These are phyloP conservation scores for Tulasnella sp. DNA, from an alignment of 768 basidiomycete species.

Conservation along the genomic window DNA sequence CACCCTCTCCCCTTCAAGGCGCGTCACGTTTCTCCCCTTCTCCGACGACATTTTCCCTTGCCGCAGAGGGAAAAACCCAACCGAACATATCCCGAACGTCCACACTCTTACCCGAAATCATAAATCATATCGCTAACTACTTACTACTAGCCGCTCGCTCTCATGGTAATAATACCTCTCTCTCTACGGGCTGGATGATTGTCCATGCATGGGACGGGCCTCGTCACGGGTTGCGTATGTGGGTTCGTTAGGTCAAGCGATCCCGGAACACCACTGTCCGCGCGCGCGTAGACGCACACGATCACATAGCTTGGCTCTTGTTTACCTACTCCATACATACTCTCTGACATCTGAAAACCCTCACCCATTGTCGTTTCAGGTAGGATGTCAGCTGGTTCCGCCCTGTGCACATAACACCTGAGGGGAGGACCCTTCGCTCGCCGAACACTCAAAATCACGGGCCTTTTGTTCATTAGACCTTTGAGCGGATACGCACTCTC, in stretches of 20 bases:
- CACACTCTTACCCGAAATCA: not conserved
- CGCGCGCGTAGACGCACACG: too few relatives aligned
- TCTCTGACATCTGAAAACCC: conserved; percentile 5
- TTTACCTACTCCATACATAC: conserved; percentile 6
- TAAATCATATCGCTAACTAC: not conserved
- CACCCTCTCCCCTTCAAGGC: not conserved
- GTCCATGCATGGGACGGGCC: not conserved
- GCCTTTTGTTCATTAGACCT: not conserved
- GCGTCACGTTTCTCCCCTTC: conserved; percentile 4
- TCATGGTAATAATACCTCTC: not conserved
- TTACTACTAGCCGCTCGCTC: not conserved
- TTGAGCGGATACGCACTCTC: not conserved
- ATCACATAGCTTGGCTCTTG: too few relatives aligned
- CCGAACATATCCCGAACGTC: conserved; percentile 2
- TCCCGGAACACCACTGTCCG: not conserved
- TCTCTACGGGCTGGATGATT: not conserved
- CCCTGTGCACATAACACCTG: not conserved
- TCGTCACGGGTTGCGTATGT: not conserved
- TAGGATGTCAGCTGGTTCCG: not conserved
- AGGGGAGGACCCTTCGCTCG: not conserved
- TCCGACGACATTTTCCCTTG: conserved; percentile 9
- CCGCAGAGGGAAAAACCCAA: conserved; percentile 5
- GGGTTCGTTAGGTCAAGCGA: not conserved
- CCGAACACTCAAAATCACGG: not conserved
- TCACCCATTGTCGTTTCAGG: not conserved